Percentiles rank a stretch among this genome's conserved stretches.
These are phyloP conservation scores for Tolypocladium ophioglossoides DNA, from an alignment of 2,329 filamentous ascomycete genomes.

Conservation along the genomic window DNA sequence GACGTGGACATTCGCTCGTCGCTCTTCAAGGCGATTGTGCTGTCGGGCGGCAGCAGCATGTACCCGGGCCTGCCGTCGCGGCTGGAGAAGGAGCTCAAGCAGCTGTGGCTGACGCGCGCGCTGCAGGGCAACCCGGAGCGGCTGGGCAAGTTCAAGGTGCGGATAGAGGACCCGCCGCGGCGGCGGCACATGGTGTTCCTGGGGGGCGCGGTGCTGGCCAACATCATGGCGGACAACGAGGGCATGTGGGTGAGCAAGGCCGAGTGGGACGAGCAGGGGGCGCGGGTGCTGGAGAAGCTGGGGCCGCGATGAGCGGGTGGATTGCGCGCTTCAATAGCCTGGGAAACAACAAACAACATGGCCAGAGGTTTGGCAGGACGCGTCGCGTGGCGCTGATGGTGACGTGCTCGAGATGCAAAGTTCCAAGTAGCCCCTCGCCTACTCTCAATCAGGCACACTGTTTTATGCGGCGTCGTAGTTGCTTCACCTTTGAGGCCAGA, in stretches of 20 bases:
- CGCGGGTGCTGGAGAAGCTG: conserved; percentile 79
- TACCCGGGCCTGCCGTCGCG: conserved; percentile 91
- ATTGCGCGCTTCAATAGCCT: not conserved
- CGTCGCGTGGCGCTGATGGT: not conserved
- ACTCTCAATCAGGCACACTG: no score
- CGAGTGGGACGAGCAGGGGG: conserved; percentile 92
- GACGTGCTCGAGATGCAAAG: not conserved
- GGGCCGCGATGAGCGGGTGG: conserved; percentile 59
- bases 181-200: conserved; percentile 99
- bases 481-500: no score
- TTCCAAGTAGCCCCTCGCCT: no score
- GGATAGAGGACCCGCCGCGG: conserved; percentile 94
- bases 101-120: conserved; percentile 91
- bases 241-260: conserved; percentile 98
- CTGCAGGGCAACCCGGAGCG: conserved; percentile 86
- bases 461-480: no score
- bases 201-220: conserved; percentile 89
- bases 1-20: conserved; percentile 92
- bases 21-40: conserved; percentile 92
- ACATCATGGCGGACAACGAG: conserved; percentile 98
- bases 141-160: conserved; percentile 97
- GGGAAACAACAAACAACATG: not conserved
- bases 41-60: conserved; percentile 97
- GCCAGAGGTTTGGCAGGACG: no score
- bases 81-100: conserved; percentile 97